Conservation (phyloP, 2,329 filamentous ascomycete species). For the Mycogone perniciosa region DNA sequence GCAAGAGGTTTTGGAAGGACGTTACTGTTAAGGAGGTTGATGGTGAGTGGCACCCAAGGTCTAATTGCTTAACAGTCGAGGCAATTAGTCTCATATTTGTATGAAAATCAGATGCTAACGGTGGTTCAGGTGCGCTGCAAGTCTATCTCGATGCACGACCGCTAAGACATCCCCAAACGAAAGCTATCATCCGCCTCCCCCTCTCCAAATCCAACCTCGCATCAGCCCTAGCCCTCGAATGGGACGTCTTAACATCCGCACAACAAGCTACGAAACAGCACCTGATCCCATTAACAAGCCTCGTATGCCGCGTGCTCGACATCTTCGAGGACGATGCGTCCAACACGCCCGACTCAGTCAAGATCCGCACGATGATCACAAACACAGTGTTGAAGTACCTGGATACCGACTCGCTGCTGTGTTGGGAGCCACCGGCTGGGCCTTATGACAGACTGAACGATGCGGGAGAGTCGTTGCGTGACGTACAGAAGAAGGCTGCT, state of each 20-base stretch:
- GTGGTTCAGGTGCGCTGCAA: conserved; percentile 38
- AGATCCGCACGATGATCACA: conserved; percentile 58
- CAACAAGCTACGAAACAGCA: conserved; percentile 82
- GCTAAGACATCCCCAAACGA: conserved; percentile 69
- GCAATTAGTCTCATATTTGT: not conserved
- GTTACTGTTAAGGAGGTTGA: conserved; percentile 63
- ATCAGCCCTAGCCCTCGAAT: conserved; percentile 81
- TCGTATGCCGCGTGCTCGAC: conserved; percentile 77
- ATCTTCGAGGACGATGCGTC: conserved; percentile 60
- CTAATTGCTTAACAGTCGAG: not conserved
- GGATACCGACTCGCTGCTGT: conserved; percentile 85
- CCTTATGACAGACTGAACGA: conserved; percentile 42
- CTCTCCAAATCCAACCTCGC: conserved; percentile 73
- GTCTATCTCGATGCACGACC: conserved; percentile 73
- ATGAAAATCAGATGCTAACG: not conserved
- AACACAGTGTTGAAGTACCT: conserved; percentile 75
- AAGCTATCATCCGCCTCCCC: conserved; percentile 66
- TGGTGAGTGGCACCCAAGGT: conserved; percentile 38
- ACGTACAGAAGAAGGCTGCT: conserved; percentile 64
- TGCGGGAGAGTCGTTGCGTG: conserved; percentile 55
- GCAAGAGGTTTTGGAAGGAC: conserved; percentile 85
- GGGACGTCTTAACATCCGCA: conserved; percentile 76
- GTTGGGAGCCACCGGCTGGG: conserved; percentile 63
- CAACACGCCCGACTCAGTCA: conserved; percentile 31
- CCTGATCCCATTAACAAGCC: conserved; percentile 82